phyloP scores from a whole-genome alignment of 805 yeast genomes.

The Candida sphagnicola region DNA sequence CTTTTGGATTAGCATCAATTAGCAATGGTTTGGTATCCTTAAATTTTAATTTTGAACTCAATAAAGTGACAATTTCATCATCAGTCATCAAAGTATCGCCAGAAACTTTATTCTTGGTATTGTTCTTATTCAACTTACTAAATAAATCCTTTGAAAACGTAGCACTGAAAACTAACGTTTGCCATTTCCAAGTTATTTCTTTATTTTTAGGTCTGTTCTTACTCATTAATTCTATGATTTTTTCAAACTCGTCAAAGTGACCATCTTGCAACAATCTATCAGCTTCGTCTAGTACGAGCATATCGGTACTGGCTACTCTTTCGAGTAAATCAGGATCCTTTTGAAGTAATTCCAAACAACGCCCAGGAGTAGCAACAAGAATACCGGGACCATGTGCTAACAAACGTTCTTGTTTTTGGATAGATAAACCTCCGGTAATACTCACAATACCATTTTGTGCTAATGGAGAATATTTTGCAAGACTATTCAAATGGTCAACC shows the following conservation, averaged over 20 bases:
- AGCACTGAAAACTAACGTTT: constrained; percentile 92
- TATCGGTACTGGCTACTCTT: constrained; percentile 44
- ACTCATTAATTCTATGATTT: constrained; percentile 60
- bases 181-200: constrained; percentile 47
- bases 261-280: constrained; percentile 94
- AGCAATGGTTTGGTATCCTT: constrained; percentile 61
- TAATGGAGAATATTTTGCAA: constrained; percentile 52
- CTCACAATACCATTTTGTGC: constrained; percentile 59
- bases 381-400: constrained; percentile 72
- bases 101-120: constrained; percentile 17
- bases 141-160: constrained; percentile 84
- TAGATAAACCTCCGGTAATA: constrained; percentile 91
- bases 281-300: constrained; percentile 85
- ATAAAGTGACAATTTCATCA: constrained; percentile 60
- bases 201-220: constrained; percentile 43
- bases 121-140: constrained; percentile 55
- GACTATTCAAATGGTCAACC: constrained; percentile 62
- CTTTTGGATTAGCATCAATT: constrained; percentile 84
- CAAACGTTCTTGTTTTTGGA: constrained; percentile 87
- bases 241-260: constrained; percentile 89
- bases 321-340: constrained; percentile 45
- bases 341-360: constrained; percentile 78
- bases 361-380: constrained; percentile 93
- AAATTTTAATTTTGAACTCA: constrained; percentile 70
- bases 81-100: constrained; percentile 38